Evolutionary conservation across 1,284 basidiomycete genomes (phyloP).

Genomic region (Cutaneotrichosporon sp.): DNA sequence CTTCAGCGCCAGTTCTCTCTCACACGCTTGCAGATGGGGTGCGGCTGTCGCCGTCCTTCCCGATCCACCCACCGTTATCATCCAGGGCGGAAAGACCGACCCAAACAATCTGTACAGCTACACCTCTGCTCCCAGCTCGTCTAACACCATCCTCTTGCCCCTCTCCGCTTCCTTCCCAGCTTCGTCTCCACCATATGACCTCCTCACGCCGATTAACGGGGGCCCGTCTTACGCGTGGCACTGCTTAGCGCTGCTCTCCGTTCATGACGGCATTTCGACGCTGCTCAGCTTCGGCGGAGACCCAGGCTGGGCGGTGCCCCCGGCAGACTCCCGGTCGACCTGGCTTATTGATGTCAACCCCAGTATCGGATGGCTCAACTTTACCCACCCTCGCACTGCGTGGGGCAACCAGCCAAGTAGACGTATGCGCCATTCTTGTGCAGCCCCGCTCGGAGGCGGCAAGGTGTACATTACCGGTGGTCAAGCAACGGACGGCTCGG

Average conservation of each 20-base stretch:
- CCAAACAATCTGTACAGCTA: constrained; percentile 64
- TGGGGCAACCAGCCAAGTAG: constrained; percentile 67
- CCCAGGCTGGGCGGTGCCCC: constrained; percentile 54
- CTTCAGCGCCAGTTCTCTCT: neutral
- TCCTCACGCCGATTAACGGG: constrained; percentile 34
- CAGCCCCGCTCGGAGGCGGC: constrained; percentile 52
- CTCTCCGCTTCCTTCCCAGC: constrained; percentile 59
- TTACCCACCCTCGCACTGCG: constrained; percentile 50
- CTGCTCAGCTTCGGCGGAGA: constrained; percentile 70
- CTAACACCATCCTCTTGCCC: constrained; percentile 64
- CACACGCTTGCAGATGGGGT: constrained; percentile 70
- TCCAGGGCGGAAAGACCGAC: constrained; percentile 75
- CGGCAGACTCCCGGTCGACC: constrained; percentile 58
- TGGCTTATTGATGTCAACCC: constrained; percentile 51
- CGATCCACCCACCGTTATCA: constrained; percentile 55
- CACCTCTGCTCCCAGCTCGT: constrained; percentile 63
- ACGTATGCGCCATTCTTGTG: constrained; percentile 63
- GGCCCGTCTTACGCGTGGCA: constrained; percentile 70
- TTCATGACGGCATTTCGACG: constrained; percentile 36
- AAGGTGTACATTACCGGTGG: constrained; percentile 68
- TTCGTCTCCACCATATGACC: constrained; percentile 58
- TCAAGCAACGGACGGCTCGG: constrained; percentile 69
- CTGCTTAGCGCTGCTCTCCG: constrained; percentile 62
- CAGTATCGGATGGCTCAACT: constrained; percentile 4
- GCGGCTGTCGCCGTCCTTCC: constrained; percentile 62